A percentile compares a stretch with the other conserved stretches of the same genome.
phyloP scores from a whole-genome alignment of 169 alveolate species.

The Plasmodium gallinaceum region DNA sequence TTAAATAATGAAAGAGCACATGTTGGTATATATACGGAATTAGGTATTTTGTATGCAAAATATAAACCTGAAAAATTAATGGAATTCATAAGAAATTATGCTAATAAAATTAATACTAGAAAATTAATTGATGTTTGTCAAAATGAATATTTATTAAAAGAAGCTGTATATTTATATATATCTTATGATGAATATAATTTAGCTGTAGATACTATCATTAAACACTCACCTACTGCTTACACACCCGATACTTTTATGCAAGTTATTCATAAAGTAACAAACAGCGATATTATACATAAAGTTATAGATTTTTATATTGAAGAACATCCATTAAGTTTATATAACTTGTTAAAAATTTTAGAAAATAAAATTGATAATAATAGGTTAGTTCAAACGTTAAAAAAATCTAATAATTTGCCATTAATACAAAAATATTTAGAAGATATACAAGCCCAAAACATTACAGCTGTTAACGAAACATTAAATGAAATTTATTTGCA shows the following conservation, averaged over 20 bases:
- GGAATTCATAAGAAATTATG: constrained; percentile 78
- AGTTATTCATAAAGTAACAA: constrained; percentile 83
- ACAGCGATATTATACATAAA: constrained; percentile 97
- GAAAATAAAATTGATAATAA: constrained; percentile 93
- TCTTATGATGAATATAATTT: constrained; percentile 97
- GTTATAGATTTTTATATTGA: constrained; percentile 98
- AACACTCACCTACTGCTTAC: constrained; percentile 92
- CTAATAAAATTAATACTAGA: constrained; percentile 79
- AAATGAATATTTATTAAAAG: constrained; percentile 93
- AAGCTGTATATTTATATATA: constrained; percentile 97
- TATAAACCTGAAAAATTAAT: constrained; percentile 97
- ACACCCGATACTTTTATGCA: constrained; percentile 84
- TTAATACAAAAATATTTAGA: constrained; percentile 86
- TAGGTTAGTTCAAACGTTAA: constrained; percentile 93
- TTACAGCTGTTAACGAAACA: constrained; percentile 97
- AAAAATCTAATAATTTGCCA: constrained; percentile 88
- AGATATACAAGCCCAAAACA: constrained; percentile 90
- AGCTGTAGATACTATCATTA: constrained; percentile 93
- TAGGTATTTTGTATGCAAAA: constrained; percentile 98
- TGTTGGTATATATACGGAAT: constrained; percentile 96
- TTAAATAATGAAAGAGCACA: constrained; percentile 88
- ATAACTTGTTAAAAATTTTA: constrained; percentile 89
- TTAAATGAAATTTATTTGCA: constrained; percentile 97
- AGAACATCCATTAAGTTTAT: constrained; percentile 98
- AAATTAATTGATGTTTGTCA: constrained; percentile 85